Conservation (phyloP, 495 filamentous ascomycete genomes). For the Penicillium salamii region DNA sequence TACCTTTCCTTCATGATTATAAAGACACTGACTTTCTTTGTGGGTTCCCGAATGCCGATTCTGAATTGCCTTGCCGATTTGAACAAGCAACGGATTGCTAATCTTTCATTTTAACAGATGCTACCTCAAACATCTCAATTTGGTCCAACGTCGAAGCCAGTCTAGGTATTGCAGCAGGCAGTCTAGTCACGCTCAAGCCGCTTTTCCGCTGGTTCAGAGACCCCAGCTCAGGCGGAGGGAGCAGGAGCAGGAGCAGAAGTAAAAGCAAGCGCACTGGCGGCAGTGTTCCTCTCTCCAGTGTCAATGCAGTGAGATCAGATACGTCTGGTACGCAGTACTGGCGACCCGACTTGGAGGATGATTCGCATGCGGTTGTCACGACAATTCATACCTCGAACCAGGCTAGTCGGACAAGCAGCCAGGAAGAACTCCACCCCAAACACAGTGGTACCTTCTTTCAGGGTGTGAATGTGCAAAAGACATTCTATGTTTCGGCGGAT, state of each 20-base stretch:
- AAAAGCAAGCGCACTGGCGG: slow-evolving; percentile 26
- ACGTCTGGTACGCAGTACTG: slow-evolving; percentile 28
- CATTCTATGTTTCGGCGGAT: slow-evolving; percentile 36
- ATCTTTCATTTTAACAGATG: slow-evolving; percentile 25
- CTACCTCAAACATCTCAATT: slow-evolving; percentile 42
- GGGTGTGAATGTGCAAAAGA: slow-evolving; percentile 41
- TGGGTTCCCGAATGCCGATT: slow-evolving; percentile 19
- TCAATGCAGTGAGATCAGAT: slow-evolving; percentile 21
- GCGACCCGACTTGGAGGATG: slow-evolving; percentile 33
- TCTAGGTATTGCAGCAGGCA: slow-evolving; percentile 47
- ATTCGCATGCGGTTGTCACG: slow-evolving; percentile 26
- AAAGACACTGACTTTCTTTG: slow-evolving; percentile 31
- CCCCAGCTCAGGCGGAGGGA: slow-evolving; percentile 25
- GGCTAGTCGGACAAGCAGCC: slow-evolving; percentile 35
- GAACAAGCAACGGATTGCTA: slow-evolving; percentile 4
- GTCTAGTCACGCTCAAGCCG: slow-evolving; percentile 46
- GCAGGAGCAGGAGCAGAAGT: slow-evolving; percentile 9
- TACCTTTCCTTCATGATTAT: slow-evolving; percentile 32
- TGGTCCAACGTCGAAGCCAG: slow-evolving; percentile 47
- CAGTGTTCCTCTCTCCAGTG: slow-evolving; percentile 34
- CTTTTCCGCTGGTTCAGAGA: slow-evolving; percentile 46
- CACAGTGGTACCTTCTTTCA: slow-evolving; percentile 17
- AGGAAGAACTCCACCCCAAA: slow-evolving; percentile 37
- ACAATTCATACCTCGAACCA: slow-evolving; percentile 30
- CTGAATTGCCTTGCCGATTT: background rate